Conservation (phyloP, 768 basidiomycete species). For the Polyporus arcularius region DNA sequence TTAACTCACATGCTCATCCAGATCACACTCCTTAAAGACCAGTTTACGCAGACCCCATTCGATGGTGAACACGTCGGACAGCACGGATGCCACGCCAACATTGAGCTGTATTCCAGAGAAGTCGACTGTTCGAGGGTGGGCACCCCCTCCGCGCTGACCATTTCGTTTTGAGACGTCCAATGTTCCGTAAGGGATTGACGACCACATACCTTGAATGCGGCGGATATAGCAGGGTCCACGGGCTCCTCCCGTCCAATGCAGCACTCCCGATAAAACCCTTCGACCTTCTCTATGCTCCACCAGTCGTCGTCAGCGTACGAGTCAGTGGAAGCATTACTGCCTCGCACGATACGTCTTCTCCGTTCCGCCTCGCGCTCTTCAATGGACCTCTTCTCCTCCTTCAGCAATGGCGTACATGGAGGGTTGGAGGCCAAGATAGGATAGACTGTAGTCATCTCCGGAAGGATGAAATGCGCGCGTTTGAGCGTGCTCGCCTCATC, state of each 20-base stretch:
- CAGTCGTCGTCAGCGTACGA: constrained; percentile 51
- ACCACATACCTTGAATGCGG: constrained; percentile 64
- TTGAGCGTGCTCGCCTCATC: constrained; percentile 69
- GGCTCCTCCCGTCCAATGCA: constrained; percentile 75
- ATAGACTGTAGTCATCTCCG: constrained; percentile 84
- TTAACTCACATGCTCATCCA: constrained; percentile 73
- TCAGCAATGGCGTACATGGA: constrained; percentile 75
- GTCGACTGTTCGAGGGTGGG: constrained; percentile 71
- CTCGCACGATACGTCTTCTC: constrained; percentile 62
- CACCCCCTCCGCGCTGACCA: constrained; percentile 49
- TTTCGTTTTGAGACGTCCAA: background rate
- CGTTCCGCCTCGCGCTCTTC: constrained; percentile 76
- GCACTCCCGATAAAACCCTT: constrained; percentile 85
- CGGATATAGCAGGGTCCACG: constrained; percentile 63
- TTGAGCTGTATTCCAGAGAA: constrained; percentile 80
- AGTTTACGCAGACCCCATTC: constrained; percentile 93
- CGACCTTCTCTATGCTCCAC: constrained; percentile 87
- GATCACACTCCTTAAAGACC: constrained; percentile 81
- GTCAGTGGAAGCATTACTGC: constrained; percentile 33
- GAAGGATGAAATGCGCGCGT: constrained; percentile 89
- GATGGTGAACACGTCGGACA: constrained; percentile 89
- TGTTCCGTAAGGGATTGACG: background rate
- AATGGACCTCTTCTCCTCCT: constrained; percentile 80
- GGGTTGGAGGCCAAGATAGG: constrained; percentile 86
- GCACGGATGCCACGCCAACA: constrained; percentile 65